These are phyloP conservation scores for Aspergillus arachidicola DNA, from an alignment of 2,329 filamentous ascomycete species.

Conservation along the genomic window DNA sequence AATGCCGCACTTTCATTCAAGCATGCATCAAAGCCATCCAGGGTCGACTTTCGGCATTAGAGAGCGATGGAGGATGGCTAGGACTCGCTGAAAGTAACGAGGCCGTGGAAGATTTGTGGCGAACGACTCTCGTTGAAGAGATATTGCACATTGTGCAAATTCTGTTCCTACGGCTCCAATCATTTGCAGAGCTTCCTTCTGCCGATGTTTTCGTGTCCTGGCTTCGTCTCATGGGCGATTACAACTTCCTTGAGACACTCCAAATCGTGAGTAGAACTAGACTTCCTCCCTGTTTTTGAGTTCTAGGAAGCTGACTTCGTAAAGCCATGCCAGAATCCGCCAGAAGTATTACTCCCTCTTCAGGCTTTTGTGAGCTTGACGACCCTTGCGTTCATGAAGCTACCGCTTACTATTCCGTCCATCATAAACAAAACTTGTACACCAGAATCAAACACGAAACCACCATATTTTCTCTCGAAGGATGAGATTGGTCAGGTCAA, in stretches of 20 bases:
- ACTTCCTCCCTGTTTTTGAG: conserved; percentile 3
- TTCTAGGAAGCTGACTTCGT: conserved; percentile 20
- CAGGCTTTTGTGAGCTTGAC: conserved; percentile 71
- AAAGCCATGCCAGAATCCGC: conserved; percentile 44
- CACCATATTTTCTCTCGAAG: conserved; percentile 69
- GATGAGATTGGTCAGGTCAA: conserved; percentile 74
- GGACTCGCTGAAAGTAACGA: conserved; percentile 54
- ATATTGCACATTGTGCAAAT: conserved; percentile 73
- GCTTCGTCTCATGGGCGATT: conserved; percentile 72
- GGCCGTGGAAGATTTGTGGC: conserved; percentile 64
- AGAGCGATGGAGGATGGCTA: conserved; percentile 48
- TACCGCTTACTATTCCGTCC: conserved; percentile 62
- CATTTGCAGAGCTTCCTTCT: conserved; percentile 59
- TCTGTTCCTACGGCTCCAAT: conserved; percentile 69
- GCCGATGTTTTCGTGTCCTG: conserved; percentile 66
- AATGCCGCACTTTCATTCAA: conserved; percentile 30
- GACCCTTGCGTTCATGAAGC: conserved; percentile 72
- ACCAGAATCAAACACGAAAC: conserved; percentile 34
- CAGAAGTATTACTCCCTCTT: conserved; percentile 55
- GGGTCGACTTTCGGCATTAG: conserved; percentile 36
- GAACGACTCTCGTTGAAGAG: conserved; percentile 67
- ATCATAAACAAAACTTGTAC: conserved; percentile 40
- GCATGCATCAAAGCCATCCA: conserved; percentile 40
- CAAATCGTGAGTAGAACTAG: conserved; percentile 51
- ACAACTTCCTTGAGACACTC: conserved; percentile 70